Conservation (phyloP, 306 rosid genomes). For the Potentilla sterilis region DNA sequence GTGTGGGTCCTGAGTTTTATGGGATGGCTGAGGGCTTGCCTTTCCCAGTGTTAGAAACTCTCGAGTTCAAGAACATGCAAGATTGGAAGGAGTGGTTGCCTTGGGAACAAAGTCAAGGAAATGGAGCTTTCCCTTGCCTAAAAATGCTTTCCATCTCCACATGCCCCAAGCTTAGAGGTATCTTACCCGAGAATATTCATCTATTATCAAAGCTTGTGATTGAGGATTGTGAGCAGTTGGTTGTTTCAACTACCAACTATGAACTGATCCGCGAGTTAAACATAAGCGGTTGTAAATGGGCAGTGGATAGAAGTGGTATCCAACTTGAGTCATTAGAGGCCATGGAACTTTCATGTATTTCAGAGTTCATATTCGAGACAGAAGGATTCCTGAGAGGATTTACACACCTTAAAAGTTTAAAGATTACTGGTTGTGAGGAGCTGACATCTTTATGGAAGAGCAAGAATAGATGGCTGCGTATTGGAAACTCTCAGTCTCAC, state of each 20-base stretch:
- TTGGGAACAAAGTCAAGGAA: background rate
- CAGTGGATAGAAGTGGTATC: too few relatives aligned
- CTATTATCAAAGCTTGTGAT: too few relatives aligned
- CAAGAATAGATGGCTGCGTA: too few relatives aligned
- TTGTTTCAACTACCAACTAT: too few relatives aligned
- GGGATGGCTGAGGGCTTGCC: background rate
- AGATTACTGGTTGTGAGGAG: background rate
- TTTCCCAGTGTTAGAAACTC: background rate
- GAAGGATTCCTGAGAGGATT: background rate
- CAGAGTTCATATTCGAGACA: background rate
- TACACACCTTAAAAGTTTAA: too few relatives aligned
- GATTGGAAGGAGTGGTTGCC: slow-evolving; percentile 11
- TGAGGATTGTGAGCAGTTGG: too few relatives aligned
- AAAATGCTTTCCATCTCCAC: background rate
- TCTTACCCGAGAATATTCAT: too few relatives aligned
- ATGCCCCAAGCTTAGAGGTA: background rate
- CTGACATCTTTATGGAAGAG: background rate
- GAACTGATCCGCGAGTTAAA: too few relatives aligned
- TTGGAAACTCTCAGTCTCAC: too few relatives aligned
- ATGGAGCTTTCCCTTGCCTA: background rate
- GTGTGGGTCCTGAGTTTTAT: slow-evolving; percentile 21
- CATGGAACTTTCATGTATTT: background rate
- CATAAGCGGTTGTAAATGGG: too few relatives aligned
- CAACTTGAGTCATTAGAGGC: background rate
- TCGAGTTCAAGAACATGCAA: background rate